phyloP scores from a whole-genome alignment of 163 green algal species.

The Scenedesmus sp. region DNA sequence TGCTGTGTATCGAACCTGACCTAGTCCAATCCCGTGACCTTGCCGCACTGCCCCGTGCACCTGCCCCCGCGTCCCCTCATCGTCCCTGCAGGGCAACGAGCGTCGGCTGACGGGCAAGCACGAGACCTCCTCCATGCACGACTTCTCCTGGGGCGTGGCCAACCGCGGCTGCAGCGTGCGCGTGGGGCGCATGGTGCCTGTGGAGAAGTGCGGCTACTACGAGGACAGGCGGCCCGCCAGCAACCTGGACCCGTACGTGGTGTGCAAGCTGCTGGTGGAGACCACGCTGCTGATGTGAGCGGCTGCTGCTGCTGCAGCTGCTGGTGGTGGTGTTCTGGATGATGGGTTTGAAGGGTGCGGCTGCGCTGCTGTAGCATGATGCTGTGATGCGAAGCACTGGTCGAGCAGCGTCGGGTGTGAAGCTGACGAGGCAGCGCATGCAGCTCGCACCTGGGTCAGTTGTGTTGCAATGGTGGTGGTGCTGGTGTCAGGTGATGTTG shows the following conservation, averaged over 20 bases:
- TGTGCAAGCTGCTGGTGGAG: constrained; percentile 93
- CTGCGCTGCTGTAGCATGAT: not conserved
- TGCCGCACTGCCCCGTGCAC: no score
- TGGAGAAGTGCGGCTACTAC: constrained; percentile 95
- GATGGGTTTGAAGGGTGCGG: not conserved
- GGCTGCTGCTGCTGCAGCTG: not conserved
- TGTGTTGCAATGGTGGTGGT: no score
- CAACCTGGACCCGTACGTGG: constrained; percentile 99
- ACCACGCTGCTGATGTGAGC: constrained; percentile 86
- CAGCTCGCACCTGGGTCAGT: no score
- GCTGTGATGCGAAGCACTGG: no score
- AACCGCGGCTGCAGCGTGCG: constrained; percentile 98
- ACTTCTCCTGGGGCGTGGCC: constrained; percentile 97
- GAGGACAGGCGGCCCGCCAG: constrained; percentile 89
- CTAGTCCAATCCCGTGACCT: no score
- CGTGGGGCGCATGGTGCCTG: constrained; percentile 93
- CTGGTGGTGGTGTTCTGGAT: no score
- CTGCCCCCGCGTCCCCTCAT: not conserved
- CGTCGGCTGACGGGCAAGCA: constrained; percentile 94
- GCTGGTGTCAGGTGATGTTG: no score
- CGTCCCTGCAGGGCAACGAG: constrained; percentile 94
- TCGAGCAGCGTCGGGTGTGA: no score
- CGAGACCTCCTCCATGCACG: constrained; percentile 94
- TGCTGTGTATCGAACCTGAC: no score
- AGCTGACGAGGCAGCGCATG: no score